Conservation (phyloP, 1,284 basidiomycete genomes). For the Marasmius tenuissimus region DNA sequence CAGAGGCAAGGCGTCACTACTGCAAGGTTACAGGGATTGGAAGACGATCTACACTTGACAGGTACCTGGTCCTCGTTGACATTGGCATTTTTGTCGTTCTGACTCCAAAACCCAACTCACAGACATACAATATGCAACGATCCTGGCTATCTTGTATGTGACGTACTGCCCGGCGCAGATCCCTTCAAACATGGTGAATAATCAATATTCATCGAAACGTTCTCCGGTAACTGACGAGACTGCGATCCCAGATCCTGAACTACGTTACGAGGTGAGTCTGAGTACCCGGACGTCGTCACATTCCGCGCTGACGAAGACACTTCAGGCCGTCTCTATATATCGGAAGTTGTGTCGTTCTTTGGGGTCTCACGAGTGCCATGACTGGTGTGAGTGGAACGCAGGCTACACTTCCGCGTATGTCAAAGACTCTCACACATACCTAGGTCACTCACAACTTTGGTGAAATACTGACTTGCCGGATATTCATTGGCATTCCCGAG, state of each 20-base stretch:
- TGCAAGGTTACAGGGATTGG: slow-evolving; percentile 60
- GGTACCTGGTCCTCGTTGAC: slow-evolving; percentile 25
- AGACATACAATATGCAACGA: slow-evolving; percentile 63
- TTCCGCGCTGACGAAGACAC: neutral
- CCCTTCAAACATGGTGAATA: slow-evolving; percentile 62
- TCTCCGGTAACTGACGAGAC: neutral
- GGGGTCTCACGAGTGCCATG: slow-evolving; percentile 62
- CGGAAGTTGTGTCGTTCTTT: slow-evolving; percentile 56
- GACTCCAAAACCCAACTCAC: neutral
- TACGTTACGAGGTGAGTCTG: slow-evolving; percentile 44
- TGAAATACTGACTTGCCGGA: slow-evolving; percentile 57
- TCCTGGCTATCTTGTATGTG: slow-evolving; percentile 59
- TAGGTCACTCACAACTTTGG: slow-evolving; percentile 55
- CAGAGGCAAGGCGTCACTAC: slow-evolving; percentile 63
- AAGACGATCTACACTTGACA: slow-evolving; percentile 52
- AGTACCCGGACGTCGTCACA: neutral
- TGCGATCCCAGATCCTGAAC: slow-evolving; percentile 44
- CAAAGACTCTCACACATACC: neutral
- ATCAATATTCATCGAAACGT: neutral
- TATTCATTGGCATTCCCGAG: slow-evolving; percentile 67
- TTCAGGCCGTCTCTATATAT: slow-evolving; percentile 63
- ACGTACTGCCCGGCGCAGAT: slow-evolving; percentile 64
- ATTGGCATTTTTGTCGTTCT: neutral
- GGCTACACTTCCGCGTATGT: neutral
- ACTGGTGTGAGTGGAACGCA: slow-evolving; percentile 47